Base-by-base conservation (phyloP, 2,329 filamentous ascomycete genomes). In the Ceratocystis diversiconidia region DNA sequence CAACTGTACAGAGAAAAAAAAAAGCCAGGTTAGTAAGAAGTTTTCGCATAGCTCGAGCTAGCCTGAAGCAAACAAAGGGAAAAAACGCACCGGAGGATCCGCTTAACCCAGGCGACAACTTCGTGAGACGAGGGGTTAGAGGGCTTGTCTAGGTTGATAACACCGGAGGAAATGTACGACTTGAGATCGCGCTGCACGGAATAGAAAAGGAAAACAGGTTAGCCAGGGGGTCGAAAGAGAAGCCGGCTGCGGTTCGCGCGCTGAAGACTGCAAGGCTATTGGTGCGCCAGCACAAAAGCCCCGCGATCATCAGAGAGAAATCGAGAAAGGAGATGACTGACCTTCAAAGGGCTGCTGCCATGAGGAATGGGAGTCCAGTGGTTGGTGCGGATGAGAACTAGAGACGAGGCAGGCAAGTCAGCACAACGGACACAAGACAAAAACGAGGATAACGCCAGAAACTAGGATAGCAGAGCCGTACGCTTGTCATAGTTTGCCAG, bases 81-180 rank as follows among this genome's bases (percentile, higher is more conserved):
- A 22, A 65, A 62, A 73, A 73, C 78, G 70, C 84, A 91, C 88
- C 88, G 87, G 66, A 99, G 82, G 73, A 97, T 97, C 72, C 92
- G 87, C 87, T 99, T 99, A 72, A 97, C 89, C 94, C 94, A 99
- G 70, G 94, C 92, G 74, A 99, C 94, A 70, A 99, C 94, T 82
- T 99, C 94, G 83, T 99, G 94, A 73, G 88, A 94, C 71, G 92
- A 96, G 65, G 92, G 92, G 80, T 99, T 99, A 64, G 92, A 95
- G 66, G 92, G 94, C 81, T 78, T 78, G 70, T 78, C 76, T 71
- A 96, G 86, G 80, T 99, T 99, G 79, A 99, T 97, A 67, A 99
- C 92, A 79, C 94, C 94, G 69, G 90, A 95, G 76, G 89, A 92
- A 75, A 99, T 86, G 80, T 97, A 99, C 70, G 89, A 91, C 82